Evolutionary conservation across 2,329 filamentous ascomycete genomes (phyloP).

Genomic region (Verticillium nonalfalfae): DNA sequence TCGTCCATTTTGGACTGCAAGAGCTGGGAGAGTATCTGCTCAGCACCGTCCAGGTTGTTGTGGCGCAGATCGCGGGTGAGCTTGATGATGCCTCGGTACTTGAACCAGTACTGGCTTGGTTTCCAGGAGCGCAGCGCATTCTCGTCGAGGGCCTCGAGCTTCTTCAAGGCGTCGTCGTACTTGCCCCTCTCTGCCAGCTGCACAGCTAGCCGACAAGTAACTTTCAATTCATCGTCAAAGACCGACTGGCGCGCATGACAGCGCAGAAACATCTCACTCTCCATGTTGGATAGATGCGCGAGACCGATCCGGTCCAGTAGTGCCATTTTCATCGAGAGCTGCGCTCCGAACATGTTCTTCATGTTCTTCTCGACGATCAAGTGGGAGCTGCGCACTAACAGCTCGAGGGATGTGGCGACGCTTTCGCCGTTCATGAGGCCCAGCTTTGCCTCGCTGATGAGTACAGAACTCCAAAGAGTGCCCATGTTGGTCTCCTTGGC

Average conservation of each 20-base stretch:
- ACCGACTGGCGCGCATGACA: constrained; percentile 55
- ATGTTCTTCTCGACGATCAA: constrained; percentile 73
- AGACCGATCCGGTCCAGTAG: constrained; percentile 72
- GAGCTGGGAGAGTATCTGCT: constrained; percentile 43
- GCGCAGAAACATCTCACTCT: constrained; percentile 68
- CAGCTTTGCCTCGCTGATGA: constrained; percentile 81
- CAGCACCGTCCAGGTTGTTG: constrained; percentile 44
- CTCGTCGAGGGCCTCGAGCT: constrained; percentile 40
- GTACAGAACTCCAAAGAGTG: constrained; percentile 73
- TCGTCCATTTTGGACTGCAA: constrained; percentile 44
- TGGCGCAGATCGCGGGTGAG: constrained; percentile 56
- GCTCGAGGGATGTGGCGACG: constrained; percentile 60
- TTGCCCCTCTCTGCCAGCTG: constrained; percentile 56
- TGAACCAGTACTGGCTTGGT: constrained; percentile 66
- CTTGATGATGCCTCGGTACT: constrained; percentile 60
- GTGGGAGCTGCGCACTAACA: constrained; percentile 76
- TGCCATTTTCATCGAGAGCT: constrained; percentile 65
- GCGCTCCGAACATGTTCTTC: constrained; percentile 64
- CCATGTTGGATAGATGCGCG: constrained; percentile 45
- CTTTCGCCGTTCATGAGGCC: constrained; percentile 66
- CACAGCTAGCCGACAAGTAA: constrained; percentile 60
- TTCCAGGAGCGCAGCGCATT: constrained; percentile 67
- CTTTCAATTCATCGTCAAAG: constrained; percentile 73
- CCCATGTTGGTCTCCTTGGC: constrained; percentile 84
- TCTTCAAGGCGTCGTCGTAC: constrained; percentile 58